These are phyloP conservation scores for Trichoderma asperellum DNA, from an alignment of 2,329 filamentous ascomycete species.

Conservation along the genomic window DNA sequence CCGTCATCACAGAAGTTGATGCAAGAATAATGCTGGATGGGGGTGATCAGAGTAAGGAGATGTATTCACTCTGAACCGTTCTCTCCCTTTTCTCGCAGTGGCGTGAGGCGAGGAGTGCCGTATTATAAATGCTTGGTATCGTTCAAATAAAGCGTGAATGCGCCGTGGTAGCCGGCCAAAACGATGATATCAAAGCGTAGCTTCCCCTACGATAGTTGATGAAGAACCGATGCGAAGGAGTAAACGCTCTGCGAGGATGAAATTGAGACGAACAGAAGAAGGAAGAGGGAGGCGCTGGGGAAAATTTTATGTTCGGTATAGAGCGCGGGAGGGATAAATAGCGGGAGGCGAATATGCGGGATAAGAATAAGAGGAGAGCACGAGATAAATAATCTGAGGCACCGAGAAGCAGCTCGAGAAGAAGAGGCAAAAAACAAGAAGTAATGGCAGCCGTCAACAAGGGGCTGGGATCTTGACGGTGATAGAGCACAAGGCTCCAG, in stretches of 20 bases:
- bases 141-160: not conserved
- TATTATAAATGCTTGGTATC: not conserved
- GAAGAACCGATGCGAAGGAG: not conserved
- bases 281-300: not conserved
- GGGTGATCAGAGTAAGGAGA: not conserved
- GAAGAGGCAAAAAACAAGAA: not conserved
- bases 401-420: not conserved
- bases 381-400: conserved; percentile 8
- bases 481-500: conserved; percentile 6
- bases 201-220: not conserved
- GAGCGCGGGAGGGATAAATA: conserved; percentile 3
- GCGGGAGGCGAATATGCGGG: conserved; percentile 5
- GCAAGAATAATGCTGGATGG: not conserved
- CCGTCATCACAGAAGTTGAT: conserved; percentile 23
- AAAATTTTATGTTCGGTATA: not conserved
- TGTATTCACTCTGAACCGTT: not conserved
- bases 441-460: not conserved
- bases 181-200: not conserved
- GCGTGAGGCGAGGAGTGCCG: not conserved
- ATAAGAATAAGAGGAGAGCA: not conserved
- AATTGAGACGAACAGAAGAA: not conserved
- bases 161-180: not conserved
- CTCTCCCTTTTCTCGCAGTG: not conserved
- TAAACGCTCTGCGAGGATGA: not conserved
- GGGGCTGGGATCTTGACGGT: not conserved